phyloP scores from a whole-genome alignment of 768 basidiomycete genomes.

The Mrakia frigida region DNA sequence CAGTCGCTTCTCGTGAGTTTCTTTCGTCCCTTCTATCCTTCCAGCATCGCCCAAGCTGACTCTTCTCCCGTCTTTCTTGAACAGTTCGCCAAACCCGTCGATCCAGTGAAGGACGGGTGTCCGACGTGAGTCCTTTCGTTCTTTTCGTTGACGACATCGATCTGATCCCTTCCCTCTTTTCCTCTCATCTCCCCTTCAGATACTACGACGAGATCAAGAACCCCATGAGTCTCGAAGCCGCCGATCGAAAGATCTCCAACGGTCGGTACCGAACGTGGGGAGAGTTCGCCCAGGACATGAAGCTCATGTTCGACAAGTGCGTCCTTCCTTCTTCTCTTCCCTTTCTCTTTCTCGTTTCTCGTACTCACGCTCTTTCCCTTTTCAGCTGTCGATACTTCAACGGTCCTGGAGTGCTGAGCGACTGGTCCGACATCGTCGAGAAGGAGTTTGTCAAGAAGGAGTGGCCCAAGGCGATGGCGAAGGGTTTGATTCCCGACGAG shows the following conservation, averaged over 20 bases:
- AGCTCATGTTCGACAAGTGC: constrained; percentile 72
- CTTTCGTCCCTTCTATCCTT: neutral
- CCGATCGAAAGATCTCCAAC: constrained; percentile 60
- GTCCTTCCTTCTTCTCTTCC: constrained; percentile 20
- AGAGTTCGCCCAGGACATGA: constrained; percentile 69
- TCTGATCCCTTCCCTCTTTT: constrained; percentile 26
- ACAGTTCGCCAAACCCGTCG: constrained; percentile 70
- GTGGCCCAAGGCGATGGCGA: constrained; percentile 72
- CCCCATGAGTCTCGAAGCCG: constrained; percentile 92
- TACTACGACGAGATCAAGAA: constrained; percentile 85
- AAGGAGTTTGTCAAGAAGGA: constrained; percentile 66
- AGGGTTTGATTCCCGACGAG: constrained; percentile 68
- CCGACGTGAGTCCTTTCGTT: constrained; percentile 65
- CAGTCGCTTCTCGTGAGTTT: constrained; percentile 33
- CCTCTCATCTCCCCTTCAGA: constrained; percentile 48
- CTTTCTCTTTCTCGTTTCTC: neutral
- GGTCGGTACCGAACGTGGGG: constrained; percentile 74
- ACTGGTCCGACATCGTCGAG: constrained; percentile 69
- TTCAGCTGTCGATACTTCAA: constrained; percentile 79
- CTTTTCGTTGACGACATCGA: neutral
- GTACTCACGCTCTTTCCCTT: neutral
- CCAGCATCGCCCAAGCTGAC: neutral
- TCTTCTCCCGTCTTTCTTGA: constrained; percentile 19
- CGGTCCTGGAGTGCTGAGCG: constrained; percentile 64
- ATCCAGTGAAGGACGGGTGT: constrained; percentile 74